phyloP scores from a whole-genome alignment of 345 rosid genomes.

The Physaria fendleri region DNA sequence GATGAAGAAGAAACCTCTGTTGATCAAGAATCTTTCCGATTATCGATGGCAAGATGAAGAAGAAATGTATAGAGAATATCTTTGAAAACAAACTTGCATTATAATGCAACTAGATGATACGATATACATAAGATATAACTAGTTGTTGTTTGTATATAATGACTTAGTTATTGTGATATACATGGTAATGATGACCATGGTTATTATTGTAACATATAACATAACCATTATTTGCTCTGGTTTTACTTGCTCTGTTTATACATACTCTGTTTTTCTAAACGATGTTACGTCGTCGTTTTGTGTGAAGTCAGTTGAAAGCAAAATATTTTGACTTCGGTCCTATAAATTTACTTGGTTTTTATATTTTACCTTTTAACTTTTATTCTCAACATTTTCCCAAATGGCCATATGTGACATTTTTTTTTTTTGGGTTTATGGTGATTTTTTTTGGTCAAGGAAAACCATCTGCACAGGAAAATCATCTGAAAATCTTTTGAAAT shows the following conservation, averaged over 20 bases:
- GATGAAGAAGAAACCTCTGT: constrained; percentile 55
- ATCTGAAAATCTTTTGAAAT: too few relatives aligned
- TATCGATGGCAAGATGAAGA: constrained; percentile 66
- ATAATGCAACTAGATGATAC: constrained; percentile 9
- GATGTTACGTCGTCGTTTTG: not conserved
- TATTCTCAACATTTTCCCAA: not conserved
- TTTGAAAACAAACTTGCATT: constrained; percentile 5
- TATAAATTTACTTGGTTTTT: not conserved
- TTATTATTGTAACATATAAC: not conserved
- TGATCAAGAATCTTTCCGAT: constrained; percentile 75
- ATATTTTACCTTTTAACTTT: not conserved
- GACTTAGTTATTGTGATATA: not conserved
- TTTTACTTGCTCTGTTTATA: too few relatives aligned
- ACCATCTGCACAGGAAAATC: too few relatives aligned
- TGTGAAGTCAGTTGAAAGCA: not conserved
- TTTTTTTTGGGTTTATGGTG: too few relatives aligned
- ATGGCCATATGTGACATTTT: not conserved
- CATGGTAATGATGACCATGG: not conserved
- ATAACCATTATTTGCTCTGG: constrained; percentile 12
- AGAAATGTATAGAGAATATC: not conserved
- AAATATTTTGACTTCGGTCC: not conserved
- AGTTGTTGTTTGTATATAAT: constrained; percentile 7
- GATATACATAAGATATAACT: not conserved
- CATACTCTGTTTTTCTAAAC: not conserved
- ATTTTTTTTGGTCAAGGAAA: too few relatives aligned